Conservation (phyloP, 805 yeast species). For the Brettanomyces custersianus region DNA sequence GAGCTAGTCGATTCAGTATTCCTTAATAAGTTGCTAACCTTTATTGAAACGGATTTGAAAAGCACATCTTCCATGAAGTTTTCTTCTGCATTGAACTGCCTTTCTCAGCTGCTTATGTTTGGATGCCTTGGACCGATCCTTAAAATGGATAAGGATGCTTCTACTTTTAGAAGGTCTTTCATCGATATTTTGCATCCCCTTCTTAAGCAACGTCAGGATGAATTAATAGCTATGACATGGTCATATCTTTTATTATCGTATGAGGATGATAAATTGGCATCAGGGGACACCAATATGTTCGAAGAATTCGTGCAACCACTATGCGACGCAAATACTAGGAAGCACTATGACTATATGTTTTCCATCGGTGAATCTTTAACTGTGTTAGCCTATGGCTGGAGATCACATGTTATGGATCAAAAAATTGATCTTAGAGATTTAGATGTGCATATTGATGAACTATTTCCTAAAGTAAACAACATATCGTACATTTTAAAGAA, state of each 20-base stretch:
- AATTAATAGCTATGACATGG: conserved; percentile 46
- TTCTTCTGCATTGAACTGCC: conserved; percentile 26
- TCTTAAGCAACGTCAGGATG: conserved; percentile 45
- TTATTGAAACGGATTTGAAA: conserved; percentile 17
- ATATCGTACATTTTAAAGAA: conserved; percentile 31
- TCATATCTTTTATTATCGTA: conserved; percentile 42
- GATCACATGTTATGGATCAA: conserved; percentile 43
- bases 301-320: conserved; percentile 39
- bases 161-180: conserved; percentile 17
- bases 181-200: conserved; percentile 25
- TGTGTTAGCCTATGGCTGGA: conserved; percentile 68
- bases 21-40: conserved; percentile 7
- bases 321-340: conserved; percentile 52
- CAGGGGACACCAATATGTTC: conserved; percentile 15
- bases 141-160: conserved; percentile 13
- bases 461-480: conserved; percentile 6
- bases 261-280: conserved; percentile 12
- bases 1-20: conserved; percentile 8
- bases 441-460: conserved; percentile 5
- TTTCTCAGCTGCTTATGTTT: conserved; percentile 36
- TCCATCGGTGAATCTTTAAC: conserved; percentile 80
- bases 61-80: conserved; percentile 13
- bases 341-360: conserved; percentile 68
- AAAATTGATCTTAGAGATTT: conserved; percentile 44
- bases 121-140: conserved; percentile 35